Evolutionary conservation across 352 stramenopile genomes (phyloP).

Genomic region (Globisporangium nodosum): DNA sequence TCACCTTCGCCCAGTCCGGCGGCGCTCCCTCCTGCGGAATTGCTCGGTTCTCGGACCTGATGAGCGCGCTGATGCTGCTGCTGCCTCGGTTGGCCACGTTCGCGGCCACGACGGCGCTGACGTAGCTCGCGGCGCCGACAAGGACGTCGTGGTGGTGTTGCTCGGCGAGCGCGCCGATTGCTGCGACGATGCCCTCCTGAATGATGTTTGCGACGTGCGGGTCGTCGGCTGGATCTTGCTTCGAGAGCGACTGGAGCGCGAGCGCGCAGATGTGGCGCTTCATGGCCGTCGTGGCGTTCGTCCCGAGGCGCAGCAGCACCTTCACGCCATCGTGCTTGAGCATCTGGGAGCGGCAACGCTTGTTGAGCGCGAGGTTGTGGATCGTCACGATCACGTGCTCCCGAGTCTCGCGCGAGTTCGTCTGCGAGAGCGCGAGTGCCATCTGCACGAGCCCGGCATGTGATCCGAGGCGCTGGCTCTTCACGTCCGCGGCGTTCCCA

Average conservation of each 20-base stretch:
- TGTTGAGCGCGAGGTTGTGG: slow-evolving; percentile 54
- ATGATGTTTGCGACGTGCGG: slow-evolving; percentile 54
- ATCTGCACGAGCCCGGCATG: slow-evolving; percentile 54
- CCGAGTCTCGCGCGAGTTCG: slow-evolving; percentile 37
- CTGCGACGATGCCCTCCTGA: slow-evolving; percentile 62
- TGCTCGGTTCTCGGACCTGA: slow-evolving; percentile 17
- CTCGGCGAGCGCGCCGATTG: slow-evolving; percentile 54
- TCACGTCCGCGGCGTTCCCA: slow-evolving; percentile 30
- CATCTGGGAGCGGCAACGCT: slow-evolving; percentile 53
- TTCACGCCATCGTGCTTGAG: slow-evolving; percentile 81
- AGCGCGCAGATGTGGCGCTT: slow-evolving; percentile 66
- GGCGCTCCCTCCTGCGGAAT: slow-evolving; percentile 41
- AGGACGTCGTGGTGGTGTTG: slow-evolving; percentile 54
- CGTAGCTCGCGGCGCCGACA: slow-evolving; percentile 22
- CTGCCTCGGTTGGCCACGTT: slow-evolving; percentile 1
- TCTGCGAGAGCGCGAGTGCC: slow-evolving; percentile 46
- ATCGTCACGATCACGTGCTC: slow-evolving; percentile 66
- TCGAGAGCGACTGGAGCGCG: slow-evolving; percentile 53
- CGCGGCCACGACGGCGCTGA: slow-evolving; percentile 12
- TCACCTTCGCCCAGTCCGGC: slow-evolving; percentile 52
- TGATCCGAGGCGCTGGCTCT: slow-evolving; percentile 42
- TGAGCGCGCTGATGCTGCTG: slow-evolving; percentile 19
- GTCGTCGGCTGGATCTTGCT: slow-evolving; percentile 32
- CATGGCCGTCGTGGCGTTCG: slow-evolving; percentile 29
- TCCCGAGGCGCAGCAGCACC: slow-evolving; percentile 45